Evolutionary conservation across 2,329 filamentous ascomycete genomes (phyloP), one percentile per base, ranked within the genome.

Genomic region (Neocucurbitaria cava): DNA sequence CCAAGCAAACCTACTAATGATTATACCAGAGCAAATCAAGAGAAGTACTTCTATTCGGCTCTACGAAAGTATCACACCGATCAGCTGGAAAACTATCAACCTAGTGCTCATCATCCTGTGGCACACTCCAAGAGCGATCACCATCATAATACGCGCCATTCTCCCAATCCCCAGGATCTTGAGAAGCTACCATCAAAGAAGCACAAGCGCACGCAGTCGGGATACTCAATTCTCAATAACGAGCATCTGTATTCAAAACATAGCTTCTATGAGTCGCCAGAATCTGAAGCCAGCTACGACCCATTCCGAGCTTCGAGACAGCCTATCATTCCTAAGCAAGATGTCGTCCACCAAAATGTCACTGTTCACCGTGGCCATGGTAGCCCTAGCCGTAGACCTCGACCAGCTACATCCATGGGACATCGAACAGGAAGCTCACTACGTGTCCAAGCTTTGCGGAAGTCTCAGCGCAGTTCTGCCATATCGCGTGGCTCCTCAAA

Each of bases 31-130:
- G 81, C 85, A 4, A 98, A 96, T 61, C 91, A 96, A 50, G 92
- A 97, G 71, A 96, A 96, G 70, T 84, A 94, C 62, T 97, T 98
- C 75, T 99, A 98, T 75, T 89, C 87, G 76, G 84, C 96, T 18
- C 83, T 99, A 7, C 78, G 89, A 61, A 89, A 89, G 73, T 96
- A 96, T 73, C 86, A 91, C 40, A 88, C 96, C 60, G 87, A 91
- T 58, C 89, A 95, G 64, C 77, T 96, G 1, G 93, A 98, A 72
- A 91, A 96, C 69, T 98, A 95, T 70, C 78, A 82, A 49, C 89
- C 89, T 54, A 87, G 88, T 26, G 85, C 90, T 20, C 79, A 79
- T 48, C 79, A 79, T 55, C 71, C 72, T 30, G 74, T 97, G 50
- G 86, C 86, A n/a, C 90, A 95, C 70, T 96, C 94, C 0, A 85